Evolutionary conservation across 2,329 filamentous ascomycete genomes (phyloP).

Genomic region (Fonsecaea erecta): DNA sequence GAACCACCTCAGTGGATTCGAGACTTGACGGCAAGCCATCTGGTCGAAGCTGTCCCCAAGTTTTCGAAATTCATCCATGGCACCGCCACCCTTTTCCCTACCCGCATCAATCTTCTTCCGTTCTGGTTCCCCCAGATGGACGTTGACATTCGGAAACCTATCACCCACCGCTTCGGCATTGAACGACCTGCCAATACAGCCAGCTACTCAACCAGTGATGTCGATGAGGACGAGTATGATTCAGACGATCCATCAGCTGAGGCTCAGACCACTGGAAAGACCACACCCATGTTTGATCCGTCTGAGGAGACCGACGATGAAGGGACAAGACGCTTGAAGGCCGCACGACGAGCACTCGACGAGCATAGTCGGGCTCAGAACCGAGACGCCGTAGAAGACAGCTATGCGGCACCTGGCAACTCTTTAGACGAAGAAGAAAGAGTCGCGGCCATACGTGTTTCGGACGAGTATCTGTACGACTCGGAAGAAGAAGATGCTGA

Average conservation of each 20-base stretch:
- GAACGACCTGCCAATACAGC: conserved; percentile 75
- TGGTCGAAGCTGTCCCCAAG: conserved; percentile 98
- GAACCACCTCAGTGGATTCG: conserved; percentile 96
- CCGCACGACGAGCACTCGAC: conserved; percentile 56
- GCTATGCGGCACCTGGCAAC: conserved; percentile 46
- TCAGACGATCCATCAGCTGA: conserved; percentile 62
- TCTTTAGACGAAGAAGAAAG: conserved; percentile 81
- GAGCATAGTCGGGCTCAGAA: conserved; percentile 51
- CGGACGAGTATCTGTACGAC: conserved; percentile 75
- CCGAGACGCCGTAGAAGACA: conserved; percentile 44
- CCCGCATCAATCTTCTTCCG: conserved; percentile 84
- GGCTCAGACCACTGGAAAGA: conserved; percentile 35
- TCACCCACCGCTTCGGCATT: conserved; percentile 87
- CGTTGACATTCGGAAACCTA: conserved; percentile 92
- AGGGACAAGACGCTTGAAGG: conserved; percentile 53
- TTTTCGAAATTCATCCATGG: conserved; percentile 99
- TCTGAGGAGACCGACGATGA: conserved; percentile 40
- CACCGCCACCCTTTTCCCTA: conserved; percentile 82
- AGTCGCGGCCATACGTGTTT: conserved; percentile 65
- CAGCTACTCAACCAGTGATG: conserved; percentile 76
- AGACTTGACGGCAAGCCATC: conserved; percentile 86
- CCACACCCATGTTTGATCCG: conserved; percentile 40
- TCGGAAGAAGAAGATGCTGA: conserved; percentile 79
- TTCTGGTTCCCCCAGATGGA: conserved; percentile 99
- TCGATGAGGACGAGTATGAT: conserved; percentile 73